phyloP scores from a whole-genome alignment of 768 basidiomycete genomes.

The Infundibulicybe gibba region DNA sequence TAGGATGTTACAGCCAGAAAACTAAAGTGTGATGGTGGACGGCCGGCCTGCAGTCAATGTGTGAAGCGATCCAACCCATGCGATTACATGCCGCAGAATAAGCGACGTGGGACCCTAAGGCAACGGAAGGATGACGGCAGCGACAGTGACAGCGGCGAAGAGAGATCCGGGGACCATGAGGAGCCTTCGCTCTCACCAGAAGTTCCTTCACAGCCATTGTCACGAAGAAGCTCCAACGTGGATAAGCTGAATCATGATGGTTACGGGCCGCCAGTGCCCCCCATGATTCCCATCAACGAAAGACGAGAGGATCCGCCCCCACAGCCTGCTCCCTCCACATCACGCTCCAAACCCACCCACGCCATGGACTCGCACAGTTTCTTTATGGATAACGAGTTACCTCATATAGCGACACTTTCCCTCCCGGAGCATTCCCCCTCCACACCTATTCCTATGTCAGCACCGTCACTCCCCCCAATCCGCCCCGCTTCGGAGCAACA shows the following conservation, averaged over 20 bases:
- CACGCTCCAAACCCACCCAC: slow-evolving; percentile 29
- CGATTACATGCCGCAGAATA: slow-evolving; percentile 77
- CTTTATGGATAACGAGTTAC: slow-evolving; percentile 62
- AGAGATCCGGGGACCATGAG: slow-evolving; percentile 46
- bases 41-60: slow-evolving; percentile 81
- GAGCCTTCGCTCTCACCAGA: slow-evolving; percentile 60
- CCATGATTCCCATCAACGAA: slow-evolving; percentile 36
- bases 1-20: slow-evolving; percentile 60
- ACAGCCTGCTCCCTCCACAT: slow-evolving; percentile 28
- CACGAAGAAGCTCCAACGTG: slow-evolving; percentile 47
- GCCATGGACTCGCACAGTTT: slow-evolving; percentile 32
- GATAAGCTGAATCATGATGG: slow-evolving; percentile 36
- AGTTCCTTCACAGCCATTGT: slow-evolving; percentile 40
- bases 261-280: slow-evolving; percentile 34
- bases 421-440: slow-evolving; percentile 54
- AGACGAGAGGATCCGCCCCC: slow-evolving; percentile 39
- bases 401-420: slow-evolving; percentile 69
- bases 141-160: slow-evolving; percentile 66
- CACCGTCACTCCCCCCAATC: slow-evolving; percentile 59
- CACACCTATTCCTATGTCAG: slow-evolving; percentile 56
- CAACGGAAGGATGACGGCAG: slow-evolving; percentile 64
- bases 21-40: slow-evolving; percentile 84
- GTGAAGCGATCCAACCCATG: slow-evolving; percentile 74
- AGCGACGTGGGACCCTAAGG: slow-evolving; percentile 60
- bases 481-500: slow-evolving; percentile 66